Conservation (phyloP, 2,329 filamentous ascomycete genomes). For the Calonectria montana region DNA sequence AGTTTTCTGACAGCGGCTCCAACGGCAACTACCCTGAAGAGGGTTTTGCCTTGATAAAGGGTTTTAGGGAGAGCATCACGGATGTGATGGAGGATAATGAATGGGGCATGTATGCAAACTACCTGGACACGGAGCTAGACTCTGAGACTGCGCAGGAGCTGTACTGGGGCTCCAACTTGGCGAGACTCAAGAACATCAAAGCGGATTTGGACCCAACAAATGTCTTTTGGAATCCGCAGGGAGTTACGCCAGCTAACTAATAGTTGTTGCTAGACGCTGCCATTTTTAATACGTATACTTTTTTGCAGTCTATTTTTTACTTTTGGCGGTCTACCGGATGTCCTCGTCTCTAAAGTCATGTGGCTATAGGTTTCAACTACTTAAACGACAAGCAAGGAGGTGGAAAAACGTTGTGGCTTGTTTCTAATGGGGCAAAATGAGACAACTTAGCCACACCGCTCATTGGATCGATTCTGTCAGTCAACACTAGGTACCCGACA, state of each 20-base stretch:
- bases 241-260: conserved; percentile 27
- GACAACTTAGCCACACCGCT: not conserved
- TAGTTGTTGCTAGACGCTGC: not conserved
- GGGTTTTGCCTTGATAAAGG: conserved; percentile 48
- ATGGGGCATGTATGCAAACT: conserved; percentile 57
- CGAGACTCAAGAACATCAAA: conserved; percentile 50
- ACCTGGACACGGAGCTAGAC: conserved; percentile 51
- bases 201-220: conserved; percentile 49
- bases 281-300: not conserved
- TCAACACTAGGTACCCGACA: not conserved
- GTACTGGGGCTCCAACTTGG: conserved; percentile 53
- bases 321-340: too few relatives aligned
- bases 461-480: not conserved
- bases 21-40: conserved; percentile 44
- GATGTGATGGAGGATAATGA: conserved; percentile 37
- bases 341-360: not conserved
- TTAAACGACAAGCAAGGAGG: not conserved
- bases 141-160: conserved; percentile 46
- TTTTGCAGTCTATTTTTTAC: not conserved
- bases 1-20: conserved; percentile 57
- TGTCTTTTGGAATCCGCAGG: conserved; percentile 55
- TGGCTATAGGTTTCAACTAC: not conserved
- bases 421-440: not conserved
- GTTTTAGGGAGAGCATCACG: conserved; percentile 50
- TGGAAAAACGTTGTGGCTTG: not conserved